Evolutionary conservation across 106 monocot species (phyloP), one percentile per base, ranked within the genome.

Genomic region (Dendrobium nobile): DNA sequence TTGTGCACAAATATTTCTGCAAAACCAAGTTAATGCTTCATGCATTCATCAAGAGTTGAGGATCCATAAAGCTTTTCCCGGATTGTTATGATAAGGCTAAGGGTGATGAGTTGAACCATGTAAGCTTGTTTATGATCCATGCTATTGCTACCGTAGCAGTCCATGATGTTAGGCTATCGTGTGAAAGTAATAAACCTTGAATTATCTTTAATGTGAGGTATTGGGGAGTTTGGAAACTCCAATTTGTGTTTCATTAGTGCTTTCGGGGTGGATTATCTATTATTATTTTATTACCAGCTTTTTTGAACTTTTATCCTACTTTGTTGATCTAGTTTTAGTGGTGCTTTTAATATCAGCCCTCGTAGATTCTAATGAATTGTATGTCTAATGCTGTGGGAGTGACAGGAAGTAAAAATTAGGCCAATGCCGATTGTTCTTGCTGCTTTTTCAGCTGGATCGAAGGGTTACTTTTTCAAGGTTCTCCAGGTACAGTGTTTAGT

Each of bases 391-490:
- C 37, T 70, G 13, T 20, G 74, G 5, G 55, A 73, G 4, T 78
- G 78, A 82, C 88, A 96, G 93, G 96, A 93, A 88, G 33, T 92
- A 59, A 96, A 90, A 47, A 44, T 56, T 22, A 86, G 77, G 33
- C 83, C 86, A 67, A 54, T 81, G 73, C 96, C 96, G 20, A 82
- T 96, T 70, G 84, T 92, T 28, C 90, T 96, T 59, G 82, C 85
- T 16, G 78, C 93, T 41, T 96, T 96, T 81, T 96, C 93, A 78
- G 96, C 90, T 16, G 96, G 92, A 41, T 83, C 93, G 37, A 96
- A 93, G 84, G 85, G 88, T 78, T 96, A 90, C 86, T 89, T 91
- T 86, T 92, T 89, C 80, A 96, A 96, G 75, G 90, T 92, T 88
- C 82, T 96, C 45, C 96, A 96, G 93, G 96, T 96, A 67, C 47